Base-by-base conservation (phyloP, 1,284 basidiomycete genomes). In the Agaricales sp. region DNA sequence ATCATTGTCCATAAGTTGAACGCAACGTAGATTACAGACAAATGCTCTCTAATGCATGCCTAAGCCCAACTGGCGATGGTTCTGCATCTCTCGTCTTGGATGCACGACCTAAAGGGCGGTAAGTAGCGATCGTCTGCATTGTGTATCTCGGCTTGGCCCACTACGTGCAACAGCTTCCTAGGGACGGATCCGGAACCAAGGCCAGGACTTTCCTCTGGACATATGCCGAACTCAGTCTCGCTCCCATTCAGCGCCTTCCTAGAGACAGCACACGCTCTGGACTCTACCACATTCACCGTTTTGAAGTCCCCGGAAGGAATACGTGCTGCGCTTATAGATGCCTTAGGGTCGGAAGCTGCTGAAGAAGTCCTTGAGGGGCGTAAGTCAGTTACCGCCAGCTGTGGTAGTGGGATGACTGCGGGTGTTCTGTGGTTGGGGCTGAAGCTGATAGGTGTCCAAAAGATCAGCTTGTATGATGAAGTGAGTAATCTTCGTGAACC, bases 361-460 rank as follows among this genome's bases (percentile, higher is more conserved):
- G 63, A 74, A 30, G 61, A 68, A 41, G 70, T 92, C 14, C 64
- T 85, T 45, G 63, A 69, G 2, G 86, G 86, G 8, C 65, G 78
- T 51, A 68, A 74, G 49, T 62, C 67, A 18, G 76, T 92, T 35
- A 74, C 84, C 11, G 78, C 87, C 22, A 84, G 74, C 51, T 95
- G 92, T 67, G 92, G 92, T 44, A 92, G 87, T 58, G 96, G 96
- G 14, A 99, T 99, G 96, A 97, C 94, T 12, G 96, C 96, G 2
- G 90, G 81, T 3, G 72, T 96, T 3, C 73, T 97, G 11, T 97
- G 94, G 92, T 71, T 96, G 50, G 93, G 89, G 22, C 63, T 94
- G 52, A 78, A 82, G 63, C 60, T 84, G 23, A 61, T 91, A 39
- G 82, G 79, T 8, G 76, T 78, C 3, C 60, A 74, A 35, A 69